Evolutionary conservation across 75 land plant genomes (phyloP).

Genomic region (Sequoiadendron giganteum): DNA sequence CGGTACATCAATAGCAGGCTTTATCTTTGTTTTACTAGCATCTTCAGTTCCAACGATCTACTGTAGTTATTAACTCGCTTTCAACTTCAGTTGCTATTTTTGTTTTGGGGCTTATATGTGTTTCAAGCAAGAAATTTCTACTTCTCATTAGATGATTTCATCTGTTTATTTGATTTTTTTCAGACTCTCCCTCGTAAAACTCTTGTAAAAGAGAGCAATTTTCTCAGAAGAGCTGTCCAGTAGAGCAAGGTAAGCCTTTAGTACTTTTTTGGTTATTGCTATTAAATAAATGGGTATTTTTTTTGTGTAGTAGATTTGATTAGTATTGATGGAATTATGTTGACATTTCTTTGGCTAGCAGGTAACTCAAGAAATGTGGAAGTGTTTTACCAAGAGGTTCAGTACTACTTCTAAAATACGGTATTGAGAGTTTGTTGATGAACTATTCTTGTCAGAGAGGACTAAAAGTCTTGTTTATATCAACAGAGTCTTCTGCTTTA

Average conservation of each 20-base stretch:
- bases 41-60: not conserved
- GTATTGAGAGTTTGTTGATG: slow-evolving; percentile 1
- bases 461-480: not conserved
- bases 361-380: not conserved
- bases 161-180: not conserved
- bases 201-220: not conserved
- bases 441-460: slow-evolving; percentile 10
- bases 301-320: not conserved
- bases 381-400: not conserved
- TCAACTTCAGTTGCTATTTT: not conserved
- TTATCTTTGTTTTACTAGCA: not conserved
- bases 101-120: not conserved
- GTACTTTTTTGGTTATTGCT: not conserved
- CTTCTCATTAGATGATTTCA: not conserved
- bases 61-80: no score
- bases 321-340: not conserved
- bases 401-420: not conserved
- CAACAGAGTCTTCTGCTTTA: not conserved
- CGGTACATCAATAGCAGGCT: not conserved
- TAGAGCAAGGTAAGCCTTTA: not conserved
- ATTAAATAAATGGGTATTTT: not conserved
- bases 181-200: not conserved
- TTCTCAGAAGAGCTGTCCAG: not conserved
- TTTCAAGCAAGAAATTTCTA: not conserved
- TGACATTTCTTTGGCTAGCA: not conserved